Percentiles rank a stretch among this genome's conserved stretches.
Evolutionary conservation across 163 green algal genomes (phyloP).

Genomic region (Chlamydomonas reinhardtii): DNA sequence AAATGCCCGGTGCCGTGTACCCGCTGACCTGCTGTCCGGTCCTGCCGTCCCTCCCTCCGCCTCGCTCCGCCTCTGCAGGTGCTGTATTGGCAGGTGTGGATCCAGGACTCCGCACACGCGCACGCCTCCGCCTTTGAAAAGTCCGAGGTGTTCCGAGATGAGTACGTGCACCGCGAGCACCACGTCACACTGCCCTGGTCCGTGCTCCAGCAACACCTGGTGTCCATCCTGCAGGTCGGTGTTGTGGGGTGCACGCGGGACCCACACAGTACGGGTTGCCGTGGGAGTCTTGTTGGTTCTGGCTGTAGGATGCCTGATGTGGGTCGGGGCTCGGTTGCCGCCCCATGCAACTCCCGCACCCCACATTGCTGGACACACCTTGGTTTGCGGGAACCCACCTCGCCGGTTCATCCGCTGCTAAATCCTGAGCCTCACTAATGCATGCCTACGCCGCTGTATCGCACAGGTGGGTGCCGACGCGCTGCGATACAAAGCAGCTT

Average conservation of each 20-base stretch:
- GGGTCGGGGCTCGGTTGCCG: no score
- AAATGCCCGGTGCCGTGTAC: no score
- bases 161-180: neutral
- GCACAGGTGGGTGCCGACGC: slow-evolving; percentile 2
- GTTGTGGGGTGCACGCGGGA: no score
- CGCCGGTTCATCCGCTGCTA: no score
- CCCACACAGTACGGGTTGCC: no score
- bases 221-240: neutral
- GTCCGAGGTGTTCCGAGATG: neutral
- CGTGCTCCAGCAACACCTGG: slow-evolving; percentile 9
- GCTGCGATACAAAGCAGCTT: neutral
- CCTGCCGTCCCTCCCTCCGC: no score
- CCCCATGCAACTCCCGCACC: no score
- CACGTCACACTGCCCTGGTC: slow-evolving; percentile 17
- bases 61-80: neutral
- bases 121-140: slow-evolving; percentile 1
- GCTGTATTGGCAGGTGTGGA: slow-evolving; percentile 36
- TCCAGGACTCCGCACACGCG: neutral
- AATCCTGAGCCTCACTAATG: no score
- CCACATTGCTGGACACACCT: no score
- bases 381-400: no score
- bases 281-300: neutral
- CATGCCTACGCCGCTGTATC: no score
- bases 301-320: no score
- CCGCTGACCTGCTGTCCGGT: neutral